phyloP scores from a whole-genome alignment of 2,329 filamentous ascomycete genomes.

The Xylogone sp. region DNA sequence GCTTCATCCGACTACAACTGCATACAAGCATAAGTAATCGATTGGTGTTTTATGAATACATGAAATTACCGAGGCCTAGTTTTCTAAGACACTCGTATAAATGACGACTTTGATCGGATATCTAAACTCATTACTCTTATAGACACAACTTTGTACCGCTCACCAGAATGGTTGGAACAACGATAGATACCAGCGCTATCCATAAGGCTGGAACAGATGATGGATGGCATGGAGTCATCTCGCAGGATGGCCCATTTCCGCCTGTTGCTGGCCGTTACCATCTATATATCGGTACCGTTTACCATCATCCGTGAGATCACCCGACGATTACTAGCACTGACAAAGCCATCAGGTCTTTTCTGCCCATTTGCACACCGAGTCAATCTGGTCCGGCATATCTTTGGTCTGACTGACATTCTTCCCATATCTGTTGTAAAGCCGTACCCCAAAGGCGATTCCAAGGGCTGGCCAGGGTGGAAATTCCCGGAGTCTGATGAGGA shows the following conservation, averaged over 20 bases:
- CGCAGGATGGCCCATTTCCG: conserved; percentile 43
- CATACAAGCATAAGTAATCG: too few species aligned
- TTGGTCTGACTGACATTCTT: conserved; percentile 84
- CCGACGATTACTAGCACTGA: neutral
- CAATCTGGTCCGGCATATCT: conserved; percentile 81
- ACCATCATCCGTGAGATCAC: neutral
- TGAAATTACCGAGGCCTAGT: too few species aligned
- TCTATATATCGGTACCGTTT: conserved; percentile 70
- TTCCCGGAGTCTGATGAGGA: conserved; percentile 58
- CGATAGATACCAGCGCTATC: conserved; percentile 7
- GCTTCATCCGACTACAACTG: too few species aligned
- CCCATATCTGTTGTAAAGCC: conserved; percentile 41
- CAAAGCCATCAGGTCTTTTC: conserved; percentile 48
- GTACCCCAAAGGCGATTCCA: conserved; percentile 62
- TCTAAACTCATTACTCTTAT: too few species aligned
- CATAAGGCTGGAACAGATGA: conserved; percentile 37
- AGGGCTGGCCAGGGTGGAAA: conserved; percentile 64
- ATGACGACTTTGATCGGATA: too few species aligned
- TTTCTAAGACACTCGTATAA: too few species aligned
- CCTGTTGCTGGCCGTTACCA: conserved; percentile 86
- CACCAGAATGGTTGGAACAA: too few species aligned
- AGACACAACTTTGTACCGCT: too few species aligned
- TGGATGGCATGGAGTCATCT: conserved; percentile 25
- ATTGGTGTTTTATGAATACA: too few species aligned
- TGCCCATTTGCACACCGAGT: conserved; percentile 61